Evolutionary conservation across 345 rosid genomes (phyloP).

Genomic region (Salix udensis): DNA sequence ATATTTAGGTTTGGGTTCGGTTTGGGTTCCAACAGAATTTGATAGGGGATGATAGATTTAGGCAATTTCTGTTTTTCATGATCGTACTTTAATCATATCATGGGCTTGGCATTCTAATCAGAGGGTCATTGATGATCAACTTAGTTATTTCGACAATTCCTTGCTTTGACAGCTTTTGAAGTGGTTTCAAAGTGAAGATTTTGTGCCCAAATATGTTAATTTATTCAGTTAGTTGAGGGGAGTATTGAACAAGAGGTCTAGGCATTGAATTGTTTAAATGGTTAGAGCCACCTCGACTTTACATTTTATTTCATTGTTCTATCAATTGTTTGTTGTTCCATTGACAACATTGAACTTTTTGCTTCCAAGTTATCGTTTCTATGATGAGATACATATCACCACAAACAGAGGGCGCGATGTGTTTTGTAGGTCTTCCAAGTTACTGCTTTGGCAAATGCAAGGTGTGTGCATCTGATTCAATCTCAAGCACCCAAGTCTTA

Average conservation of each 20-base stretch:
- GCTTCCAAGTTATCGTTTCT: constrained; percentile 84
- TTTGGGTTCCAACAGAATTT: neutral
- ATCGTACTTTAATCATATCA: neutral
- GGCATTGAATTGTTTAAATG: neutral
- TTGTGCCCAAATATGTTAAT: neutral
- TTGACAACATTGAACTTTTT: constrained; percentile 10
- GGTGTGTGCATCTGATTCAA: constrained; percentile 39
- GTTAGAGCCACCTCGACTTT: neutral
- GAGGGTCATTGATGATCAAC: neutral
- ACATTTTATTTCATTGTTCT: neutral
- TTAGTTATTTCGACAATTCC: neutral
- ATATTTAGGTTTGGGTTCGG: neutral
- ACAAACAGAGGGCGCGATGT: constrained; percentile 87
- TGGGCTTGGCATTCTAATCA: neutral
- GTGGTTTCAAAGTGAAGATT: neutral
- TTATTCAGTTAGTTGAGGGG: neutral
- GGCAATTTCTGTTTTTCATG: neutral
- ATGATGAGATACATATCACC: constrained; percentile 98
- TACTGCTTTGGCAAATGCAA: constrained; percentile 97
- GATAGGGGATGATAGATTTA: neutral
- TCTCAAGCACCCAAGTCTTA: neutral
- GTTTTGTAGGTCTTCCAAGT: constrained; percentile 92
- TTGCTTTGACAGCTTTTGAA: neutral
- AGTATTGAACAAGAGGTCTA: neutral
- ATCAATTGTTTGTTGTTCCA: neutral